These are phyloP conservation scores for Anthracocystis panici-leucophaei DNA, from an alignment of 1,284 basidiomycete genomes.

Conservation along the genomic window DNA sequence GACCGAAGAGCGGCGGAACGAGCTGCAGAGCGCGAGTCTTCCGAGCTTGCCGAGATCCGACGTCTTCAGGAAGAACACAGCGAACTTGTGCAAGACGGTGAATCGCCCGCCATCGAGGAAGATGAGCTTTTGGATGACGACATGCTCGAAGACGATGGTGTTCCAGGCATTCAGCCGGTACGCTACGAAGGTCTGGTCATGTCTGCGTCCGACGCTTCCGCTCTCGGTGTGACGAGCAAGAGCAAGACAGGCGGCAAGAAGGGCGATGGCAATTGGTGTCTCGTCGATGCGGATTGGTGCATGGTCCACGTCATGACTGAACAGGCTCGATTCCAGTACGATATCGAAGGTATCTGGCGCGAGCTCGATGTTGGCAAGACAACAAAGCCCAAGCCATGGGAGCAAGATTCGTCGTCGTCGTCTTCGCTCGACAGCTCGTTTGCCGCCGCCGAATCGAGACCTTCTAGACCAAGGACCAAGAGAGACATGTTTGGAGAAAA, in stretches of 20 bases:
- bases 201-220: constrained; percentile 48
- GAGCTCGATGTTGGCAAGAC: constrained; percentile 36
- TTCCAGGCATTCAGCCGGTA: constrained; percentile 45
- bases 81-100: constrained; percentile 39
- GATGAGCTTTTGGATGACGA: constrained; percentile 17
- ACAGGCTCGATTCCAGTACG: constrained; percentile 59
- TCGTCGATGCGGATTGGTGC: constrained; percentile 69
- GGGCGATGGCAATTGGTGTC: constrained; percentile 67
- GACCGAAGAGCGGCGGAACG: constrained; percentile 42
- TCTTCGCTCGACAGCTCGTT: neutral
- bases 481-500: constrained; percentile 37
- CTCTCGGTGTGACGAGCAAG: constrained; percentile 31
- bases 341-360: constrained; percentile 63
- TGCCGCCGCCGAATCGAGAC: constrained; percentile 1
- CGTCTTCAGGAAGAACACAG: constrained; percentile 31
- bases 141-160: constrained; percentile 21
- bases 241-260: constrained; percentile 51
- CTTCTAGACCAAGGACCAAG: constrained; percentile 15
- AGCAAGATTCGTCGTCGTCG: constrained; percentile 11
- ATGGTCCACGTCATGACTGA: constrained; percentile 68
- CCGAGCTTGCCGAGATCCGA: constrained; percentile 39
- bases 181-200: constrained; percentile 63
- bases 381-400: constrained; percentile 33
- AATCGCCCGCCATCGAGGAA: constrained; percentile 39
- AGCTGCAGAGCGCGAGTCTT: constrained; percentile 30